Evolutionary conservation across 192 early-diverging fungal species (phyloP).

Genomic region (Coemansia sp.): DNA sequence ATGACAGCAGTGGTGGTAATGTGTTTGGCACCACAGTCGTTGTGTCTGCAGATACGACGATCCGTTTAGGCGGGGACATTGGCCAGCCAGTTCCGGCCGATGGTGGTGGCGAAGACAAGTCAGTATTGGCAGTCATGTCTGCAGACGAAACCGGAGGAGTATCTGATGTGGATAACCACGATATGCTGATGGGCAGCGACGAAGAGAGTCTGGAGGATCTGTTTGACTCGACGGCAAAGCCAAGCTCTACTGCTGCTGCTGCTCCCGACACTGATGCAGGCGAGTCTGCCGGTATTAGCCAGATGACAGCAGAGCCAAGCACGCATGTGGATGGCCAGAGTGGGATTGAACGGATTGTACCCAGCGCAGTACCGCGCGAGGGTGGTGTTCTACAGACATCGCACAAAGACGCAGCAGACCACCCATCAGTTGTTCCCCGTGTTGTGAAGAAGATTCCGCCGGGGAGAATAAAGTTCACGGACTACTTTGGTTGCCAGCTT

Average conservation of each 20-base stretch:
- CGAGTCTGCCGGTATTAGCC: background rate
- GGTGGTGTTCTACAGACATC: background rate
- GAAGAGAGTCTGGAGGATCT: constrained; percentile 54
- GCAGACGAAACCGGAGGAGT: constrained; percentile 1
- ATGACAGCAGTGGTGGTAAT: too few relatives aligned
- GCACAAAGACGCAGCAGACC: background rate
- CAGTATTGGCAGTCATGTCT: constrained; percentile 8
- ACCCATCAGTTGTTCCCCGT: constrained; percentile 17
- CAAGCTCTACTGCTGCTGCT: background rate
- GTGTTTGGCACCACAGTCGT: too few relatives aligned
- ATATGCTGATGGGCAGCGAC: constrained; percentile 25
- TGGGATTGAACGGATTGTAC: background rate
- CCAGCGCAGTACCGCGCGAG: background rate
- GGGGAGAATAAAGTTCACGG: constrained; percentile 43
- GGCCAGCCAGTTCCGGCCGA: background rate
- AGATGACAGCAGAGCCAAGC: background rate
- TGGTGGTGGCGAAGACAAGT: background rate
- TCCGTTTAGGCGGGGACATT: too few relatives aligned
- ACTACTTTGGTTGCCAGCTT: constrained; percentile 47
- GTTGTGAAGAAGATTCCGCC: constrained; percentile 38
- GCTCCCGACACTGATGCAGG: background rate
- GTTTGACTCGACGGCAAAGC: constrained; percentile 45
- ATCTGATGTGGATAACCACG: constrained; percentile 5
- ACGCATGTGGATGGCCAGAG: background rate
- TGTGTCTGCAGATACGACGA: too few relatives aligned